Conservation (phyloP, 768 basidiomycete species). For the Trametes punicea region DNA sequence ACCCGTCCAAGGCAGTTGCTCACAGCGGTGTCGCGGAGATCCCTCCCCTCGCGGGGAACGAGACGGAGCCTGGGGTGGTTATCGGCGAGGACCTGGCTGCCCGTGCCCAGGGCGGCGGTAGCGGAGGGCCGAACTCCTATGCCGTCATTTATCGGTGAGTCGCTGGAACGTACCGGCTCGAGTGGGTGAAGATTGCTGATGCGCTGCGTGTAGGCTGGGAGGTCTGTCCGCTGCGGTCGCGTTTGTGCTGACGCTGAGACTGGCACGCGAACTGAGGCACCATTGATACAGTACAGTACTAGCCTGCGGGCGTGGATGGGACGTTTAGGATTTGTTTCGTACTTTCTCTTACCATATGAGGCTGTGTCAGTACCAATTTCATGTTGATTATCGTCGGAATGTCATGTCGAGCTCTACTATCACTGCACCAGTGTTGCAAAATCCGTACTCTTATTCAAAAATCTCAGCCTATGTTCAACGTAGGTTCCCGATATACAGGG, state of each 20-base stretch:
- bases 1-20: conserved; percentile 49
- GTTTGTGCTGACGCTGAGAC: conserved; percentile 50
- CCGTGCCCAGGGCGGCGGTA: conserved; percentile 27
- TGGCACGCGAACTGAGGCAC: conserved; percentile 51
- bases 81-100: conserved; percentile 21
- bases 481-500: no score
- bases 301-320: not conserved
- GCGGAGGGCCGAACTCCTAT: conserved; percentile 56
- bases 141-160: conserved; percentile 77
- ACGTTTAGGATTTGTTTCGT: no score
- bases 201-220: conserved; percentile 42
- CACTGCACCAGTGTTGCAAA: no score
- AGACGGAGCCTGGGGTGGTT: not conserved
- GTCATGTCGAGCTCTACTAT: no score
- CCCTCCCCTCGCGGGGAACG: conserved; percentile 3
- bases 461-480: no score
- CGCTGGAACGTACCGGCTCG: not conserved
- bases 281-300: conserved; percentile 52
- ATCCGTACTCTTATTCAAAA: no score
- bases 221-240: conserved; percentile 54
- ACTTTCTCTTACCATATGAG: no score
- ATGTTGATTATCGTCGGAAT: no score
- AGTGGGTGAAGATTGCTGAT: not conserved
- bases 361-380: no score
- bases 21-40: conserved; percentile 1